phyloP scores from a whole-genome alignment of 2,329 filamentous ascomycete genomes.

The Aurifilum marmelostoma region DNA sequence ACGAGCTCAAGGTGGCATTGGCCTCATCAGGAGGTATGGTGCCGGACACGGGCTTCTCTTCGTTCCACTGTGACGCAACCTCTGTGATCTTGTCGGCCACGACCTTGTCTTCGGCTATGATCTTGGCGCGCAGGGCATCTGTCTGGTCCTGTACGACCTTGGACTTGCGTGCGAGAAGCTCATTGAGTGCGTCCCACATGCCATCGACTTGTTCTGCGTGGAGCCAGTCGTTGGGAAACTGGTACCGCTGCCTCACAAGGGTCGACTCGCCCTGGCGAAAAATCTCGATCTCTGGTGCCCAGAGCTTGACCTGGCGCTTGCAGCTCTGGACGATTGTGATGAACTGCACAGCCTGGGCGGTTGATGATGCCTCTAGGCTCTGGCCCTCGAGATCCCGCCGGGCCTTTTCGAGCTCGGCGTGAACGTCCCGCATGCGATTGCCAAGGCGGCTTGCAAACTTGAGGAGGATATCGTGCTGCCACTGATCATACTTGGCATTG shows the following conservation, averaged over 20 bases:
- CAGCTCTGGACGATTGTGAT: constrained; percentile 98
- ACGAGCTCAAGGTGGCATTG: constrained; percentile 77
- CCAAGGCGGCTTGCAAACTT: constrained; percentile 92
- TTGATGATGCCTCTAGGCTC: constrained; percentile 90
- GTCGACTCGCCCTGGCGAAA: constrained; percentile 97
- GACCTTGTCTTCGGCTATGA: constrained; percentile 88
- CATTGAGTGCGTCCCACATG: constrained; percentile 91
- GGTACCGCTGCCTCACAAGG: constrained; percentile 86
- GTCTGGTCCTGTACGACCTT: constrained; percentile 97
- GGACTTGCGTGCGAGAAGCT: constrained; percentile 87
- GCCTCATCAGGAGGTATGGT: constrained; percentile 90
- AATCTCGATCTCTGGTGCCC: constrained; percentile 93
- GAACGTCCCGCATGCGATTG: constrained; percentile 87
- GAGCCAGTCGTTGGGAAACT: constrained; percentile 92
- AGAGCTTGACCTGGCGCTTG: constrained; percentile 88
- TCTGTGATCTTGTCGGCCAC: constrained; percentile 87
- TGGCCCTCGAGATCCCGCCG: constrained; percentile 89
- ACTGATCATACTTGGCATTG: constrained; percentile 98
- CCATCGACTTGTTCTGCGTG: constrained; percentile 95
- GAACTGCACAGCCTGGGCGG: constrained; percentile 95
- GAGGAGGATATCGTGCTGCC: constrained; percentile 95
- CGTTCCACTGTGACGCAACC: constrained; percentile 85
- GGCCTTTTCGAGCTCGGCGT: constrained; percentile 88
- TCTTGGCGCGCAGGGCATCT: constrained; percentile 92
- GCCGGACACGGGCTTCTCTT: constrained; percentile 95